Base-by-base conservation (phyloP, 2,329 filamentous ascomycete genomes). In the Clarireedia paspali region DNA sequence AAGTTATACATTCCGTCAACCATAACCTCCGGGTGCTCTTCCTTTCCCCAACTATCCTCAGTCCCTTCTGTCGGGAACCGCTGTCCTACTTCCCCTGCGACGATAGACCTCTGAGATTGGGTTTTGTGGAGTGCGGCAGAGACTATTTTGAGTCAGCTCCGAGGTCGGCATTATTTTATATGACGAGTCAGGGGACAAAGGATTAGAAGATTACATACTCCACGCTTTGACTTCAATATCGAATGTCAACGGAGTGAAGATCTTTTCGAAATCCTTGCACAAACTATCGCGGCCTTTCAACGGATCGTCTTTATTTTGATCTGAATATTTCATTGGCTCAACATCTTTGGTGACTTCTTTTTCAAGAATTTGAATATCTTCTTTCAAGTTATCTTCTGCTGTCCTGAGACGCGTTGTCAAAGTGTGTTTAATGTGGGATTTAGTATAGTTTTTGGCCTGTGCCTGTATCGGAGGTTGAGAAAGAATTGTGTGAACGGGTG, bases 1-100 rank as follows among this genome's bases (percentile, higher is more conserved):
- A 64, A 64, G 40, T 64, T 65, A 49, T 62, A 63, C 27, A 59
- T 26, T 2, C 63, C 63, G 47, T 60, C 54, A n/a, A 61, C 50
- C 23, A 57, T 52, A 6, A 50, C 53, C 20, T 58, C 51, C 12
- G 48, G 40, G 27, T 55, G 56, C 34, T 62, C 59, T 6, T 42
- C 42, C n/a, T 58, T 54, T 2, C 36, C 53, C 7, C 34, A 7
- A 20, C 53, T 55, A 45, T 57, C 57, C 2, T 47, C 46, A 4
- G 55, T 52, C 15, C 45, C 55, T 27, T 52, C 50, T 1, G 60
- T 60, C 5, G 59, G 59, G 40, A 64, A 62, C 17, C 50, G 58
- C 30, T 63, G 63, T 2, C 63, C 60, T 2, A 61, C 58, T 44
- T 62, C 57, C 7, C 59, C 46, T 9, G 47, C 24, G 6, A 55